Evolutionary conservation across 2,329 filamentous ascomycete genomes (phyloP).

Genomic region (Diaporthe sp.): DNA sequence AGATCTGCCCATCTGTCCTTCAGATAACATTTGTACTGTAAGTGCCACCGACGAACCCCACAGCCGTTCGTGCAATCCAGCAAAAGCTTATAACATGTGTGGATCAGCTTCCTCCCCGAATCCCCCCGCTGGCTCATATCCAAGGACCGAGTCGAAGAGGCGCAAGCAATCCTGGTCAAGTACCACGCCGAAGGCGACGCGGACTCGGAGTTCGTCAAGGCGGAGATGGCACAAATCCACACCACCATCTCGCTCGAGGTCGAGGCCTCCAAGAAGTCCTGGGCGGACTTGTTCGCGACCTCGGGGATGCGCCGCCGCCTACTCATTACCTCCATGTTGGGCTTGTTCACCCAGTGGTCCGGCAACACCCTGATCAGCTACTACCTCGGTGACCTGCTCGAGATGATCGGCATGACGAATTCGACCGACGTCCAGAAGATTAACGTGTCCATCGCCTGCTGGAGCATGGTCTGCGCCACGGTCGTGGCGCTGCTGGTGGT

Average conservation of each 20-base stretch:
- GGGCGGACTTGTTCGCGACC: conserved; percentile 65
- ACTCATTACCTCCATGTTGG: conserved; percentile 62
- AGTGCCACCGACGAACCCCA: conserved; percentile 21
- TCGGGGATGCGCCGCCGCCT: conserved; percentile 64
- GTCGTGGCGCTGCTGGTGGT: conserved; percentile 58
- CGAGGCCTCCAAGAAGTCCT: conserved; percentile 63
- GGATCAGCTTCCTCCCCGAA: conserved; percentile 47
- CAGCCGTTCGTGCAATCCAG: too few species aligned
- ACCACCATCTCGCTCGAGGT: conserved; percentile 68
- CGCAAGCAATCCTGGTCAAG: conserved; percentile 50
- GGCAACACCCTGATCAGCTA: conserved; percentile 64
- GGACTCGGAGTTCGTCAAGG: conserved; percentile 65
- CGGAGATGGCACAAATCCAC: conserved; percentile 72
- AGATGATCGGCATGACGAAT: conserved; percentile 60
- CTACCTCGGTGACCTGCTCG: conserved; percentile 62
- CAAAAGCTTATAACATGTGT: neutral
- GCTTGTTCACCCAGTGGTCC: conserved; percentile 68
- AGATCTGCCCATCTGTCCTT: conserved; percentile 55
- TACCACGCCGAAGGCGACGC: conserved; percentile 67
- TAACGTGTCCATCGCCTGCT: conserved; percentile 63
- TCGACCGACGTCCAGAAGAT: conserved; percentile 56
- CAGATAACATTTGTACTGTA: conserved; percentile 57
- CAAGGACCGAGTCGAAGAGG: conserved; percentile 50
- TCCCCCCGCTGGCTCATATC: conserved; percentile 52
- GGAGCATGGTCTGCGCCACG: conserved; percentile 61